Percentiles rank a stretch among this genome's conserved stretches.
Conservation (phyloP, 1,284 basidiomycete species). For the Microbotryum lychnidis-dioicae region DNA sequence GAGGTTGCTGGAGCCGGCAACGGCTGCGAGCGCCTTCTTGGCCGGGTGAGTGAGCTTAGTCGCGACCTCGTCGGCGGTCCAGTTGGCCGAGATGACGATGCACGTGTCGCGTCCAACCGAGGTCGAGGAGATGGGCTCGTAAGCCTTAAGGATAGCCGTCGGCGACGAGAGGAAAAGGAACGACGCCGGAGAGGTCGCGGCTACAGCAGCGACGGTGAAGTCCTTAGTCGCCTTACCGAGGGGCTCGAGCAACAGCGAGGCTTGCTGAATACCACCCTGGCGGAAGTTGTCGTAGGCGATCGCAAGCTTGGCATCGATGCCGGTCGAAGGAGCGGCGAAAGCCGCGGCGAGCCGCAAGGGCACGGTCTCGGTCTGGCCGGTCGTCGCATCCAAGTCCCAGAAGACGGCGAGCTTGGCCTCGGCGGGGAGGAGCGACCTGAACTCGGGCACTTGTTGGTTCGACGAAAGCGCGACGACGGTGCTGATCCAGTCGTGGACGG, state of each 20-base stretch:
- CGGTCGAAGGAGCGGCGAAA: conserved; percentile 29
- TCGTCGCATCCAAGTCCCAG: conserved; percentile 32
- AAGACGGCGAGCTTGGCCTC: conserved; percentile 42
- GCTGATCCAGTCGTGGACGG: conserved; percentile 48
- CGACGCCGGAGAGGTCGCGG: conserved; percentile 29
- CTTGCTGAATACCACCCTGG: conserved; percentile 33
- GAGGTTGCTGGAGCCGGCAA: conserved; percentile 29
- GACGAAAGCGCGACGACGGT: conserved; percentile 41
- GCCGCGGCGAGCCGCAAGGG: conserved; percentile 27
- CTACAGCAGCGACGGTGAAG: conserved; percentile 25
- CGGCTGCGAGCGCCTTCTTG: conserved; percentile 29
- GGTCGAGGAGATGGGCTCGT: conserved; percentile 29
- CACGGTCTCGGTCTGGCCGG: conserved; percentile 27
- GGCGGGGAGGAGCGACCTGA: conserved; percentile 31
- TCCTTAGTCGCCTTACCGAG: conserved; percentile 12
- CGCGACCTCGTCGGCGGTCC: conserved; percentile 34
- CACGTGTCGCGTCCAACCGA: conserved; percentile 29
- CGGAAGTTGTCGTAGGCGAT: conserved; percentile 34
- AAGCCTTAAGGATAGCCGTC: conserved; percentile 32
- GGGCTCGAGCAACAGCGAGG: conserved; percentile 32
- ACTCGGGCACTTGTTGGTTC: conserved; percentile 9
- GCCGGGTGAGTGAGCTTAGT: conserved; percentile 32
- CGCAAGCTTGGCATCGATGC: conserved; percentile 28
- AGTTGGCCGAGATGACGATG: conserved; percentile 33
- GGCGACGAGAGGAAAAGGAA: conserved; percentile 32